These are phyloP conservation scores for Gynostemma pentaphyllum DNA, from an alignment of 306 rosid species.

Conservation along the genomic window DNA sequence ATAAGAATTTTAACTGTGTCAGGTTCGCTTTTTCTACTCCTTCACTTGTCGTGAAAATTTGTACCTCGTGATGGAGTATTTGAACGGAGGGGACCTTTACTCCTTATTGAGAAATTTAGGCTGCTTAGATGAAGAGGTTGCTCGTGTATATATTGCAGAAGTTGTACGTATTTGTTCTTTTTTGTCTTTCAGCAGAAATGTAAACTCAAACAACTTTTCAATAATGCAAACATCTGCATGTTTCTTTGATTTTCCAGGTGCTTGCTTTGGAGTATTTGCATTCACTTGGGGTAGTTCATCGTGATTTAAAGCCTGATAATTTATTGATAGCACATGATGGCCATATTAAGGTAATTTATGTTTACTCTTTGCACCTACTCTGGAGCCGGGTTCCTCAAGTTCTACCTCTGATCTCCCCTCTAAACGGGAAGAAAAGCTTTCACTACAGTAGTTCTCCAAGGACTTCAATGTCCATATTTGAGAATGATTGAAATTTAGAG, in stretches of 20 bases:
- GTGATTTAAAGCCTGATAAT: slow-evolving; percentile 98
- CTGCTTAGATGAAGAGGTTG: slow-evolving; percentile 88
- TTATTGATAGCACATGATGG: slow-evolving; percentile 95
- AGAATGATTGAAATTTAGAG: too few relatives aligned
- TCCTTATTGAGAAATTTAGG: slow-evolving; percentile 94
- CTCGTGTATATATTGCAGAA: slow-evolving; percentile 95
- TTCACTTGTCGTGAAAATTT: slow-evolving; percentile 92
- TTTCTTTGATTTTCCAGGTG: slow-evolving; percentile 33
- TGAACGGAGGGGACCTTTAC: slow-evolving; percentile 95
- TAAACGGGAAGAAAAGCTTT: too few relatives aligned
- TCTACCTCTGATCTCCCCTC: neutral
- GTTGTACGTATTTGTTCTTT: slow-evolving; percentile 44
- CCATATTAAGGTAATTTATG: slow-evolving; percentile 71
- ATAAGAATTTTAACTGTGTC: slow-evolving; percentile 14
- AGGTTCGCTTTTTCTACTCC: slow-evolving; percentile 99
- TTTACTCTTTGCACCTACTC: neutral
- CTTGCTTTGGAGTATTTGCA: slow-evolving; percentile 97
- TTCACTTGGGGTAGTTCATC: slow-evolving; percentile 84
- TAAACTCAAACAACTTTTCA: neutral
- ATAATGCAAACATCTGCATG: neutral
- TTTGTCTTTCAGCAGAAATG: neutral
- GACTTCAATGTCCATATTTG: too few relatives aligned
- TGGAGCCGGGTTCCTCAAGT: neutral
- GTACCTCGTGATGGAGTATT: slow-evolving; percentile 98
- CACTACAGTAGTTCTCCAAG: too few relatives aligned